These are phyloP conservation scores for Eustoma russellianum DNA, from an alignment of 257 asterid genomes.

Conservation along the genomic window DNA sequence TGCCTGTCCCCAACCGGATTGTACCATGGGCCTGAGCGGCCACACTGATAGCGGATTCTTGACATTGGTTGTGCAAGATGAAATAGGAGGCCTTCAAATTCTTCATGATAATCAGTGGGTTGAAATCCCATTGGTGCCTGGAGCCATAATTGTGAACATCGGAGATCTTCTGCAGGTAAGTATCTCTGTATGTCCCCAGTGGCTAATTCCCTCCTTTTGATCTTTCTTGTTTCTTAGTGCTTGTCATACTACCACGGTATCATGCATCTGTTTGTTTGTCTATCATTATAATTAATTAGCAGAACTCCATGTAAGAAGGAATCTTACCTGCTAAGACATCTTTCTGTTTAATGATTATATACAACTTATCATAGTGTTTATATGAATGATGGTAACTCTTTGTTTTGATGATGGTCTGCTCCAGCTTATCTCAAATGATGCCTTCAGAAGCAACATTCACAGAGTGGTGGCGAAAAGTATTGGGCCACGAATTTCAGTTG, in stretches of 20 bases:
- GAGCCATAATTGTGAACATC: conserved; percentile 17
- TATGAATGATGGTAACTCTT: neutral
- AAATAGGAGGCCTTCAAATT: conserved; percentile 22
- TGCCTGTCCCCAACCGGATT: conserved; percentile 21
- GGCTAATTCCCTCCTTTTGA: no score
- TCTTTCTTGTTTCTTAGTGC: no score
- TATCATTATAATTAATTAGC: neutral
- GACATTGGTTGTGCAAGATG: conserved; percentile 19
- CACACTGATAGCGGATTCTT: conserved; percentile 22
- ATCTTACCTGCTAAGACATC: no score
- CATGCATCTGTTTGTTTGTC: neutral
- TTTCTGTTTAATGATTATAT: neutral
- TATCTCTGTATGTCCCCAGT: no score
- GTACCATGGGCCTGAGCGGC: conserved; percentile 14
- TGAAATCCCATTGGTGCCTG: conserved; percentile 17
- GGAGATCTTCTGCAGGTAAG: conserved; percentile 16
- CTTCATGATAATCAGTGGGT: conserved; percentile 14
- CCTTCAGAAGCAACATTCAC: neutral
- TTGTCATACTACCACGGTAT: no score
- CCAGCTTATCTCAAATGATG: neutral
- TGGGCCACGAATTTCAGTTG: conserved; percentile 1
- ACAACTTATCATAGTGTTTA: neutral
- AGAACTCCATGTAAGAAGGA: neutral
- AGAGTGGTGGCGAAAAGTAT: neutral
- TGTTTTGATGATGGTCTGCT: neutral